phyloP scores from a whole-genome alignment of 495 filamentous ascomycete species.

The Penicillium diatomitis region DNA sequence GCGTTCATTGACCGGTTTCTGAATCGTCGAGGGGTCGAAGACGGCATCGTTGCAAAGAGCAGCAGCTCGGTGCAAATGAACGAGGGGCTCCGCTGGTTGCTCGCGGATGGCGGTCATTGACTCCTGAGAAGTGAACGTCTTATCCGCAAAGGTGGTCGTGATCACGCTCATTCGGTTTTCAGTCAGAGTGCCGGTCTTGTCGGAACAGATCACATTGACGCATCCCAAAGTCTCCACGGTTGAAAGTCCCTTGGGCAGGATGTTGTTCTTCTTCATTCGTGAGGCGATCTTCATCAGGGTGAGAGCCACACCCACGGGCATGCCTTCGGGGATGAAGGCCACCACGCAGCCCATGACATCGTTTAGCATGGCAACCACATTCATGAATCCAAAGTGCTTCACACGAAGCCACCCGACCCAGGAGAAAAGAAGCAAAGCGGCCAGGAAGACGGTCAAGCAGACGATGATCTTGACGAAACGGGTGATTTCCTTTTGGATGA shows the following conservation, averaged over 20 bases:
- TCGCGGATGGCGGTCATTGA: slow-evolving; percentile 9
- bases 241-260: slow-evolving; percentile 59
- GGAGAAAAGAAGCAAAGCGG: slow-evolving; percentile 45
- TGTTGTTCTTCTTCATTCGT: slow-evolving; percentile 54
- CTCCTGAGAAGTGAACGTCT: slow-evolving; percentile 10
- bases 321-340: slow-evolving; percentile 65
- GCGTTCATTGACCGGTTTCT: slow-evolving; percentile 43
- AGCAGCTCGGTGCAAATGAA: slow-evolving; percentile 19
- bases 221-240: slow-evolving; percentile 66
- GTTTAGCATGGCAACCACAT: slow-evolving; percentile 57
- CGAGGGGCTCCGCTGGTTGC: slow-evolving; percentile 10
- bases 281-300: slow-evolving; percentile 51
- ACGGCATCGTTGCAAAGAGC: slow-evolving; percentile 59
- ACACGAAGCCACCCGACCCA: slow-evolving; percentile 58
- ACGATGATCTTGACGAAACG: slow-evolving; percentile 60
- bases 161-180: slow-evolving; percentile 43
- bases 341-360: slow-evolving; percentile 59
- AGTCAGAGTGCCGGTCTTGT: slow-evolving; percentile 66
- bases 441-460: slow-evolving; percentile 41
- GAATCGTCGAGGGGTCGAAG: slow-evolving; percentile 52
- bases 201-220: slow-evolving; percentile 61
- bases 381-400: slow-evolving; percentile 54
- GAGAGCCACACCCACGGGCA: slow-evolving; percentile 59
- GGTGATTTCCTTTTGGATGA: slow-evolving; percentile 59
- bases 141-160: slow-evolving; percentile 29